Conservation (phyloP, 306 rosid species). For the Lupinus albus region DNA sequence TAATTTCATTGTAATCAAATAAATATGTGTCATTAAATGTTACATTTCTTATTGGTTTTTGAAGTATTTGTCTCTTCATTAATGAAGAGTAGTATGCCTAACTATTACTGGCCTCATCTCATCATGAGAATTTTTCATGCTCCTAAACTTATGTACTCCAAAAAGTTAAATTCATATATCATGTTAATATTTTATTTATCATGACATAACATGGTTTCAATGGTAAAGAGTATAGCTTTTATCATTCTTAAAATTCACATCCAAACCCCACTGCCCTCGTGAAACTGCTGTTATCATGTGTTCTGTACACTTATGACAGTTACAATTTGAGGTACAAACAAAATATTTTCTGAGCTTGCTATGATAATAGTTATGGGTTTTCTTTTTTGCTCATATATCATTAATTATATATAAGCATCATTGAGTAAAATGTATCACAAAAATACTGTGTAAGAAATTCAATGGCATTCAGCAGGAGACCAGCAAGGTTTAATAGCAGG, state of each 20-base stretch:
- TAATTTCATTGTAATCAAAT: too few relatives aligned
- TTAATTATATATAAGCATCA: not conserved
- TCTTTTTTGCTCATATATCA: not conserved
- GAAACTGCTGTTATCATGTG: not conserved
- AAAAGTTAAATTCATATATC: too few relatives aligned
- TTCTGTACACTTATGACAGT: not conserved
- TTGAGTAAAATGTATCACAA: not conserved
- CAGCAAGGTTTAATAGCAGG: constrained; percentile 38
- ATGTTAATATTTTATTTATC: too few relatives aligned
- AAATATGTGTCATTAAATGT: too few relatives aligned
- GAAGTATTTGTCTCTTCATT: too few relatives aligned
- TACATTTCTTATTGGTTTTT: too few relatives aligned
- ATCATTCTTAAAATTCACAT: not conserved
- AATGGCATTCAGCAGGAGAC: constrained; percentile 36
- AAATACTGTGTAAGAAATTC: not conserved
- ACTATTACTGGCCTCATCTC: too few relatives aligned
- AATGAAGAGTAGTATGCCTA: too few relatives aligned
- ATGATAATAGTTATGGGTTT: not conserved
- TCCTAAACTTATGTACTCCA: too few relatives aligned
- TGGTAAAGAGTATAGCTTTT: too few relatives aligned
- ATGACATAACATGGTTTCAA: too few relatives aligned
- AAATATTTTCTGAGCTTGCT: not conserved
- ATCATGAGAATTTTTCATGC: too few relatives aligned
- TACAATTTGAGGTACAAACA: not conserved
- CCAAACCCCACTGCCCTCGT: not conserved